Conservation (phyloP, 2,329 filamentous ascomycete species). For the Sarocladium oryzae region DNA sequence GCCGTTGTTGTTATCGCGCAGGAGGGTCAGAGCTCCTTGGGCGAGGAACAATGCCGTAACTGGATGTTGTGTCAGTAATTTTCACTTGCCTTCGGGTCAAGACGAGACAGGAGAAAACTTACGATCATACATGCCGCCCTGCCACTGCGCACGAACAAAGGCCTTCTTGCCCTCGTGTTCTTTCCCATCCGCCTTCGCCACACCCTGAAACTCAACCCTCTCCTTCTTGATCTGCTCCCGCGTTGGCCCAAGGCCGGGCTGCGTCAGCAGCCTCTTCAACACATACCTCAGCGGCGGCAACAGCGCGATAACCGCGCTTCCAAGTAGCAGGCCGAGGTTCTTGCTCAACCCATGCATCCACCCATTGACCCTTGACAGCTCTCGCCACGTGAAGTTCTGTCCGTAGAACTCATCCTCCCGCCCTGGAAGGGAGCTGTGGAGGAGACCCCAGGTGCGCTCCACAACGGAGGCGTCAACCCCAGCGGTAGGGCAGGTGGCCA, state of each 20-base stretch:
- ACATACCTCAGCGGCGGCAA: constrained; percentile 39
- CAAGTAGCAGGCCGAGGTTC: constrained; percentile 42
- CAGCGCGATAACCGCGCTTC: constrained; percentile 36
- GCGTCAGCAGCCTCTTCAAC: constrained; percentile 35
- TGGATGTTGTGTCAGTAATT: constrained; percentile 24
- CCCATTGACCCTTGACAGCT: constrained; percentile 46
- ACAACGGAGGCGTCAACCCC: constrained; percentile 48
- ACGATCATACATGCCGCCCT: constrained; percentile 59
- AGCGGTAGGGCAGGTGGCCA: constrained; percentile 46
- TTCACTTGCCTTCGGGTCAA: no score
- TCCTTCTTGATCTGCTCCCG: constrained; percentile 50
- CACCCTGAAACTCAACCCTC: constrained; percentile 55
- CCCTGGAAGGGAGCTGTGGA: constrained; percentile 35
- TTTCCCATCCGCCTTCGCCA: constrained; percentile 56
- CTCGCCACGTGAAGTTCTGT: constrained; percentile 51
- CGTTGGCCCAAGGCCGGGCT: constrained; percentile 49
- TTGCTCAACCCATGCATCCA: constrained; percentile 42
- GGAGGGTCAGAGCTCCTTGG: constrained; percentile 58
- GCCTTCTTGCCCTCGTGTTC: constrained; percentile 36
- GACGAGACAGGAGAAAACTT: constrained; percentile 31
- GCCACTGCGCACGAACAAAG: constrained; percentile 44
- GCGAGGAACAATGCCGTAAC: constrained; percentile 60
- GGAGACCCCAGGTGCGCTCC: constrained; percentile 57
- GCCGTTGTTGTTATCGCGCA: constrained; percentile 49
- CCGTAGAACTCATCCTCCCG: constrained; percentile 48